Base-by-base conservation (phyloP, 345 rosid species). In the Rhodamnia rubescens region DNA sequence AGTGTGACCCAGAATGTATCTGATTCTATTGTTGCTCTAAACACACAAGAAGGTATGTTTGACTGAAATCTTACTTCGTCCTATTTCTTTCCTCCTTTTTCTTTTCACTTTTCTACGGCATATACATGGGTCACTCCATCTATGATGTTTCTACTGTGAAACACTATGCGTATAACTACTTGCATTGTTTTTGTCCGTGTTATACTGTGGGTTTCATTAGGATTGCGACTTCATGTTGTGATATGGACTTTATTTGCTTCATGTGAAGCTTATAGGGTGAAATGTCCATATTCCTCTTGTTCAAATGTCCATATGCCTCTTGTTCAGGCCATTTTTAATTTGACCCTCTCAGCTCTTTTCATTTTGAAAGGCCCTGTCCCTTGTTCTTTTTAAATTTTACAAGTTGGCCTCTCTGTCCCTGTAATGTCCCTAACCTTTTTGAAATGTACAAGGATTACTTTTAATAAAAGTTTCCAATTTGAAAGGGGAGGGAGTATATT, bases 1-100 rank as follows among this genome's bases (percentile, higher is more conserved):
- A 97, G 99, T 82, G 98, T 97, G 86, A 88, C 93, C 84, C 94
- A 92, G 90, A 93, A 95, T 91, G 54, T 97, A 87, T 95, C 99
- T 0, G 89, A 94, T 29, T 93, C 94, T 36, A 85, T 97, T 83
- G 91, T 94, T 84, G 98, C 99, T 86, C 97, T 97, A 53, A 92
- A 95, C 53, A 94, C 95, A 0, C 58, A 97, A 89, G 98, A 94
- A 95, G 99, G 98, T 97, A 54, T n/a, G 80, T 36, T 69, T 2
- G 3, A 69, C 36, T 69, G 47, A 69, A 16, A 2, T 69, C 80
- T 32, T 69, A 36, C 47, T 18, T 20, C 0, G 4, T 69, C 4
- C 26, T 36, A 18, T 18, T 18, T 32, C 47, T 69, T 32, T 69
- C 47, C 44, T 69, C 47, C 26, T 0, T 69, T 69, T 69, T 69